These are phyloP conservation scores for Euphrasia confusa DNA, from an alignment of 257 asterid genomes.

Conservation along the genomic window DNA sequence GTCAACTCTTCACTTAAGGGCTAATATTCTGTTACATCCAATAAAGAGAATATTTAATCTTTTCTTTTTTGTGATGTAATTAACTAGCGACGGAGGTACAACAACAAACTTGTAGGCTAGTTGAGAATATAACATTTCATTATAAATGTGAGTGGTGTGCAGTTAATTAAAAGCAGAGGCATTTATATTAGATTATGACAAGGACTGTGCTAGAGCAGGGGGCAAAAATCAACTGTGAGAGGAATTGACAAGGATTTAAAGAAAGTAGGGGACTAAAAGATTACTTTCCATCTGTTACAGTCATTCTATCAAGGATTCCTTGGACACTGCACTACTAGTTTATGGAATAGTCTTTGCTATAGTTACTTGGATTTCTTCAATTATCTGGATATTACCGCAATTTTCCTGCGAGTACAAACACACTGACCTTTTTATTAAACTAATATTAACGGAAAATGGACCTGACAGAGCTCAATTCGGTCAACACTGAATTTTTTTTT, in stretches of 20 bases:
- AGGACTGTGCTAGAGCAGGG: background rate
- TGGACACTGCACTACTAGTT: constrained; percentile 1
- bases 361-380: constrained; percentile 1
- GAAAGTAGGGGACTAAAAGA: background rate
- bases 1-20: background rate
- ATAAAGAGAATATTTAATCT: background rate
- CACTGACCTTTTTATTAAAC: background rate
- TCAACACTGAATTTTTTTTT: no score
- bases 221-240: background rate
- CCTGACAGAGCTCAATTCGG: background rate
- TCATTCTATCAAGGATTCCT: background rate
- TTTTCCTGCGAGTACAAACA: background rate
- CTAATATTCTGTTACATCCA: background rate
- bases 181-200: background rate
- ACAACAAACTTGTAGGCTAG: background rate
- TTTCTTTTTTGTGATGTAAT: background rate
- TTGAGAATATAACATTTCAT: background rate
- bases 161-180: background rate
- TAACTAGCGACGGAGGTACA: background rate
- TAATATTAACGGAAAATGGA: background rate
- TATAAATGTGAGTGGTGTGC: background rate
- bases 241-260: background rate
- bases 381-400: background rate
- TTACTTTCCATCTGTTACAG: background rate
- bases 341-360: constrained; percentile 3